A percentile compares a stretch with the other conserved stretches of the same genome.
phyloP scores from a whole-genome alignment of 129 eudicot species.

The Tagetes erecta region DNA sequence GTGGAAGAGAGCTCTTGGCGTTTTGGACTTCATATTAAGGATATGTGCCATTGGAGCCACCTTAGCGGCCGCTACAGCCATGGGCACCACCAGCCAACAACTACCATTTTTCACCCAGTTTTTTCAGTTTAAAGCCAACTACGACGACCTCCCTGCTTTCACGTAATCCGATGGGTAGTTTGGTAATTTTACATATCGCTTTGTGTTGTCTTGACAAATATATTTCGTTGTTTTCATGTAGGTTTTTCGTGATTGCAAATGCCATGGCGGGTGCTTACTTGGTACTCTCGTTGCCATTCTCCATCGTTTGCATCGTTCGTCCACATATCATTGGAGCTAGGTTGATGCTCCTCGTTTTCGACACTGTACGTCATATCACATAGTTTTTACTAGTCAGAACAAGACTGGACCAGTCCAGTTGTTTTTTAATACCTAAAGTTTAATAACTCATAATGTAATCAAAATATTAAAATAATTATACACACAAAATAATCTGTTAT shows the following conservation, averaged over 20 bases:
- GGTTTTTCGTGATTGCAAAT: conserved; percentile 86
- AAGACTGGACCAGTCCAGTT: not conserved
- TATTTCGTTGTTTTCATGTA: conserved; percentile 27
- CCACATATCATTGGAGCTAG: conserved; percentile 60
- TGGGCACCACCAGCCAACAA: conserved; percentile 76
- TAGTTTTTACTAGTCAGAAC: not conserved
- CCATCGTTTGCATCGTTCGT: conserved; percentile 75
- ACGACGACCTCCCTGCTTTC: conserved; percentile 73
- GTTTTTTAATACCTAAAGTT: no score
- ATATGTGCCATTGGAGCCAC: conserved; percentile 61
- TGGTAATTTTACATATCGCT: not conserved
- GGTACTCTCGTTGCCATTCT: conserved; percentile 81
- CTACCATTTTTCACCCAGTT: conserved; percentile 83
- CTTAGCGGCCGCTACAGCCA: conserved; percentile 64
- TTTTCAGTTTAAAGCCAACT: conserved; percentile 74
- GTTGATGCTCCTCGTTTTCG: conserved; percentile 71
- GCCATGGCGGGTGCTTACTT: conserved; percentile 77
- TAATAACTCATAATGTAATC: not conserved
- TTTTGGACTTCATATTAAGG: conserved; percentile 72
- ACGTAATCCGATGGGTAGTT: conserved; percentile 43
- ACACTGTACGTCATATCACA: conserved; percentile 50
- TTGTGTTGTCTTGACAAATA: not conserved
- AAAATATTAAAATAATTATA: no score
- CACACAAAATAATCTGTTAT: not conserved
- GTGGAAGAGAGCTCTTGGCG: conserved; percentile 53